Conservation (phyloP, 805 yeast genomes). For the Candida ulmi region DNA sequence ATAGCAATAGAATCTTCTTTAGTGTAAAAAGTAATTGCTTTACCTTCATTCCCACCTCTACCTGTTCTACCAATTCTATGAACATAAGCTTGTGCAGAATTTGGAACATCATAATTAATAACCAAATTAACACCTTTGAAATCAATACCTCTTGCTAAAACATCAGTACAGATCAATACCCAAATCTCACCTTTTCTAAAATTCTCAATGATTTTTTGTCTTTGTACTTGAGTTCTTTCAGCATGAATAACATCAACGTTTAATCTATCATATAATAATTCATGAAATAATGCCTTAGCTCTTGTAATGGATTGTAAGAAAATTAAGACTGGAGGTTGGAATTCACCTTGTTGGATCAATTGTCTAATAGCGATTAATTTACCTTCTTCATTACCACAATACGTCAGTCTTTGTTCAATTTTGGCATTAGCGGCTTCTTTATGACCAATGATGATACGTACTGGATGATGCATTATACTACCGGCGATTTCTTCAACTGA, state of each 20-base stretch:
- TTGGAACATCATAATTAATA: constrained; percentile 95
- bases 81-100: constrained; percentile 87
- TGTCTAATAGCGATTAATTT: constrained; percentile 88
- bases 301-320: constrained; percentile 88
- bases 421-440: constrained; percentile 87
- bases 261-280: constrained; percentile 81
- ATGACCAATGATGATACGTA: constrained; percentile 85
- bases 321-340: constrained; percentile 88
- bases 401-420: constrained; percentile 78
- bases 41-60: constrained; percentile 83
- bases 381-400: constrained; percentile 94
- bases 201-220: constrained; percentile 77
- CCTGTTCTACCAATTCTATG: constrained; percentile 99
- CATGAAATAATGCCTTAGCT: constrained; percentile 94
- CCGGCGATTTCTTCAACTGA: constrained; percentile 85
- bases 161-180: constrained; percentile 97
- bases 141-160: constrained; percentile 93
- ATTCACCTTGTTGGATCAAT: constrained; percentile 75
- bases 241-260: constrained; percentile 96
- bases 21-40: constrained; percentile 88
- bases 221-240: constrained; percentile 82
- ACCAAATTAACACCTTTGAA: constrained; percentile 93
- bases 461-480: constrained; percentile 68
- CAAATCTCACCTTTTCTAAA: constrained; percentile 89
- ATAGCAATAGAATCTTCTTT: constrained; percentile 76